phyloP scores from a whole-genome alignment of 306 rosid species.

The Cicer chorassanicum region DNA sequence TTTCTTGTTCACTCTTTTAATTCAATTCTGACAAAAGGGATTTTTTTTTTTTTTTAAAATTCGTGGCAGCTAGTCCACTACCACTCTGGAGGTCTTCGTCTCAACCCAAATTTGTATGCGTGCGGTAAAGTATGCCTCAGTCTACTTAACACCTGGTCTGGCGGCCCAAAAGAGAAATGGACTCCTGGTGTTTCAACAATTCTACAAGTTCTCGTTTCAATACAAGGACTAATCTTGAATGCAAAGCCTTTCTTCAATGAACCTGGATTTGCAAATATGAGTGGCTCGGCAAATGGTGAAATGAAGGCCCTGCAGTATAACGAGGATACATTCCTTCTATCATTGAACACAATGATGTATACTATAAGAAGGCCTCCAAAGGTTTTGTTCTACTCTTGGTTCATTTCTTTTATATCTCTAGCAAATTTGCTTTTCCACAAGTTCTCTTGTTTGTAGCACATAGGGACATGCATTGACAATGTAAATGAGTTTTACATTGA shows the following conservation, averaged over 20 bases:
- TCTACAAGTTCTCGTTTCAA: conserved; percentile 92
- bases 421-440: conserved; percentile 19
- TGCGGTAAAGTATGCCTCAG: conserved; percentile 96
- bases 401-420: conserved; percentile 29
- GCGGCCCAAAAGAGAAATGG: conserved; percentile 80
- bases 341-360: conserved; percentile 83
- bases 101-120: conserved; percentile 87
- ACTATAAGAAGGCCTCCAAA: conserved; percentile 74
- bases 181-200: conserved; percentile 76
- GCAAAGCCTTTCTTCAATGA: conserved; percentile 87
- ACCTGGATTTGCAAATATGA: conserved; percentile 69
- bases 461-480: too few relatives aligned
- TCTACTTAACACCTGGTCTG: conserved; percentile 90
- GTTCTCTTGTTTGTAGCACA: neutral
- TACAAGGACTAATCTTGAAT: conserved; percentile 88
- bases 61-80: conserved; percentile 70
- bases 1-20: conserved; percentile 27
- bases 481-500: too few relatives aligned
- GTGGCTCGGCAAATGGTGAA: conserved; percentile 65
- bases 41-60: conserved; percentile 1
- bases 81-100: conserved; percentile 87
- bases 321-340: conserved; percentile 68
- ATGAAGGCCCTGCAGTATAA: conserved; percentile 60
- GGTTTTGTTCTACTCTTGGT: conserved; percentile 59
- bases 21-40: conserved; percentile 40